Percentiles rank a stretch among this genome's conserved stretches.
Evolutionary conservation across 768 basidiomycete genomes (phyloP).

Genomic region (Suillus occidentalis): DNA sequence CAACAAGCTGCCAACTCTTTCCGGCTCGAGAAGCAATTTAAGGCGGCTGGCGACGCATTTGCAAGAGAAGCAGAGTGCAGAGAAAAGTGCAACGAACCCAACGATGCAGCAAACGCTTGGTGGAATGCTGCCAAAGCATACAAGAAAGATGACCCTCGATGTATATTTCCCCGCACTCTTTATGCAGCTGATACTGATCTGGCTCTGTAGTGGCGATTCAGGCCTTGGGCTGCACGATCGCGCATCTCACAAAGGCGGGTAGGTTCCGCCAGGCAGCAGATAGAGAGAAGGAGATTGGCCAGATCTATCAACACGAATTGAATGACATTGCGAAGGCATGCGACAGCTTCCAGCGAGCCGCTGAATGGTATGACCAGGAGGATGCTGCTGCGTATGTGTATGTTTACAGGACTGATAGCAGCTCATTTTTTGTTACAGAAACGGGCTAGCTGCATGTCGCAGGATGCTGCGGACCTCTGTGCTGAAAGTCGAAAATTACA

Average conservation of each 20-base stretch:
- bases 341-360: slow-evolving; percentile 89
- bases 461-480: slow-evolving; percentile 94
- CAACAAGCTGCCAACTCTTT: slow-evolving; percentile 92
- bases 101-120: slow-evolving; percentile 98
- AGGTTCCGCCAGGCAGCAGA: slow-evolving; percentile 98
- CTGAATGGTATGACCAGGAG: slow-evolving; percentile 97
- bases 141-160: slow-evolving; percentile 83
- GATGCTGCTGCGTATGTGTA: slow-evolving; percentile 87
- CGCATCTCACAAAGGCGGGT: slow-evolving; percentile 77
- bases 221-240: slow-evolving; percentile 82
- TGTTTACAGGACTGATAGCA: neutral
- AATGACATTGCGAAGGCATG: slow-evolving; percentile 83
- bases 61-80: slow-evolving; percentile 94
- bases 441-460: slow-evolving; percentile 92
- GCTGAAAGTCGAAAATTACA: slow-evolving; percentile 86
- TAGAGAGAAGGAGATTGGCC: slow-evolving; percentile 95
- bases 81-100: slow-evolving; percentile 80
- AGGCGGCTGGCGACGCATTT: slow-evolving; percentile 90
- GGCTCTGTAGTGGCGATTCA: slow-evolving; percentile 75
- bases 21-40: slow-evolving; percentile 90
- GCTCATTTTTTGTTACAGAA: slow-evolving; percentile 48
- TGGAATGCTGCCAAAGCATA: slow-evolving; percentile 98
- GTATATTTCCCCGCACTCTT: slow-evolving; percentile 47
- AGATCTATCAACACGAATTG: slow-evolving; percentile 84
- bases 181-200: slow-evolving; percentile 15